Conservation (phyloP, 2,329 filamentous ascomycete species). For the Monilinia aucupariae region DNA sequence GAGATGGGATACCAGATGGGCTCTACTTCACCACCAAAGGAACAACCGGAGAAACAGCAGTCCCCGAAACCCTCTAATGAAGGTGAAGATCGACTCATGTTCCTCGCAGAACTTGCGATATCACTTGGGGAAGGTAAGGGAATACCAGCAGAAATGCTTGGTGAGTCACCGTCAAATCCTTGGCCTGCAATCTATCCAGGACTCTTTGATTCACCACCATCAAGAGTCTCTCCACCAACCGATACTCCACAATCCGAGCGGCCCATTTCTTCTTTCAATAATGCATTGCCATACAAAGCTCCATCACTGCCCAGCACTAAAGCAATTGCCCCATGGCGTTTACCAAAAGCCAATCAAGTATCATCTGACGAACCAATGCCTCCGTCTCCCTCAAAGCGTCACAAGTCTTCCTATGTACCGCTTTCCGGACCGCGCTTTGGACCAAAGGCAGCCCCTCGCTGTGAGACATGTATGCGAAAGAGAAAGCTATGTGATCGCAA, state of each 20-base stretch:
- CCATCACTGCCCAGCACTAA: neutral
- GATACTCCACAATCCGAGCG: too few species aligned
- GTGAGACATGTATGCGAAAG: neutral
- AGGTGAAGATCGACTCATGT: neutral
- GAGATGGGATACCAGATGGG: slow-evolving; percentile 3
- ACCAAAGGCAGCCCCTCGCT: neutral
- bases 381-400: neutral
- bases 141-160: too few species aligned
- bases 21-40: neutral
- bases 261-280: neutral
- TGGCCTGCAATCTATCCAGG: too few species aligned
- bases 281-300: neutral
- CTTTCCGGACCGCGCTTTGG: neutral
- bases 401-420: neutral
- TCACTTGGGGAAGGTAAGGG: too few species aligned
- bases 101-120: too few species aligned
- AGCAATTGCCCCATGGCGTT: too few species aligned
- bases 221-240: too few species aligned
- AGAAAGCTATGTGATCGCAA: neutral
- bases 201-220: too few species aligned
- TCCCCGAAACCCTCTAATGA: neutral
- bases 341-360: neutral
- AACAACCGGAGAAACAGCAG: neutral
- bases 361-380: neutral
- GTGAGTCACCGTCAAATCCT: too few species aligned